Evolutionary conservation across 176 grass and related monocot genomes (phyloP).

Genomic region (Oryza punctata): DNA sequence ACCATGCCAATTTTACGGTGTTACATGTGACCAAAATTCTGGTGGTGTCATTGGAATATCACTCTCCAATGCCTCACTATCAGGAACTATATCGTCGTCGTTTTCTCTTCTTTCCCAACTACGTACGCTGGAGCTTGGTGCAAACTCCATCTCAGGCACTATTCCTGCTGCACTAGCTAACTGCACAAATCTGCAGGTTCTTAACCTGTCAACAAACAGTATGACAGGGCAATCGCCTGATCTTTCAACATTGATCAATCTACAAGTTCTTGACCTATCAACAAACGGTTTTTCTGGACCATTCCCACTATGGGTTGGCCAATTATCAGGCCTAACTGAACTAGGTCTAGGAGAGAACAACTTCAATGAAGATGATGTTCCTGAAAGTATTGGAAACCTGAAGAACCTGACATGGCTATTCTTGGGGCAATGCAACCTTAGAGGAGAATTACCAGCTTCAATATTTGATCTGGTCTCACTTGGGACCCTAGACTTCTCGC

Average conservation of each 20-base stretch:
- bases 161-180: constrained; percentile 61
- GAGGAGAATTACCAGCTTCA: constrained; percentile 71
- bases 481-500: constrained; percentile 83
- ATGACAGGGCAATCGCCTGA: constrained; percentile 71
- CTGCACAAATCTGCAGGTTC: constrained; percentile 73
- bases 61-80: constrained; percentile 68
- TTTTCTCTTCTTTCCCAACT: constrained; percentile 68
- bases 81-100: constrained; percentile 73
- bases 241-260: constrained; percentile 63
- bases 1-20: constrained; percentile 70
- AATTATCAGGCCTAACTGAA: constrained; percentile 52
- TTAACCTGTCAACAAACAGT: constrained; percentile 82
- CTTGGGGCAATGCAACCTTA: constrained; percentile 80
- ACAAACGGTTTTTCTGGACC: constrained; percentile 72
- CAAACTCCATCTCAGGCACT: constrained; percentile 68
- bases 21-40: constrained; percentile 58
- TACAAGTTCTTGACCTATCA: constrained; percentile 81
- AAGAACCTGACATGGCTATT: constrained; percentile 90
- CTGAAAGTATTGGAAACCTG: constrained; percentile 74
- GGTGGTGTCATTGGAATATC: constrained; percentile 66
- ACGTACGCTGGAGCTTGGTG: constrained; percentile 58
- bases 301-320: constrained; percentile 72
- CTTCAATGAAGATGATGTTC: constrained; percentile 65
- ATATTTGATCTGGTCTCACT: constrained; percentile 64
- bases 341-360: constrained; percentile 84